Evolutionary conservation across 176 grass and related monocot species (phyloP).

Genomic region (Aegilops sharonensis): DNA sequence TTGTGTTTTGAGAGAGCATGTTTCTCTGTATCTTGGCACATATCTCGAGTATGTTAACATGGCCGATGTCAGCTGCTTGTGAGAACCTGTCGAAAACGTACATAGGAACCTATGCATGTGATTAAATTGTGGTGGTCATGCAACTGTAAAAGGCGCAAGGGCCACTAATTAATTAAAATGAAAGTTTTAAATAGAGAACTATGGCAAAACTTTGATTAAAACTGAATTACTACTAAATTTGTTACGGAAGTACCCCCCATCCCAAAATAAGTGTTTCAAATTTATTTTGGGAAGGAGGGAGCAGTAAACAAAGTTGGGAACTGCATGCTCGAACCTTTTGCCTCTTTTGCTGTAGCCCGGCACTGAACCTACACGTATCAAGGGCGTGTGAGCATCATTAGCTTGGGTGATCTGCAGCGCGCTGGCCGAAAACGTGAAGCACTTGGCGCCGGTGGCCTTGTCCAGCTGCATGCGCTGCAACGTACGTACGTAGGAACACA

Average conservation of each 20-base stretch:
- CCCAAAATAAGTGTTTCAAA: too few relatives aligned
- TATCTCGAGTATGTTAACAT: constrained; percentile 43
- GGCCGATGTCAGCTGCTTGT: constrained; percentile 38
- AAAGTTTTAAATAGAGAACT: too few relatives aligned
- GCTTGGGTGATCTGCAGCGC: constrained; percentile 27
- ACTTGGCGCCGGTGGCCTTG: constrained; percentile 48
- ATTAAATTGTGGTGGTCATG: neutral
- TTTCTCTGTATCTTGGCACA: constrained; percentile 39
- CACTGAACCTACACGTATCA: constrained; percentile 31
- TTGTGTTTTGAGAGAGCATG: constrained; percentile 40
- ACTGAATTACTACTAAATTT: neutral
- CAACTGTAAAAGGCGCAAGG: too few relatives aligned
- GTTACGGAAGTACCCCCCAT: too few relatives aligned
- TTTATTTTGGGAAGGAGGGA: too few relatives aligned
- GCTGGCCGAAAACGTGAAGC: constrained; percentile 59
- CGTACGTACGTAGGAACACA: neutral
- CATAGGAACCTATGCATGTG: neutral
- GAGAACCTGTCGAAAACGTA: constrained; percentile 34
- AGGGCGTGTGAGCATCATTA: neutral
- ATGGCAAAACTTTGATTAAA: neutral
- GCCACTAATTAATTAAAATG: too few relatives aligned
- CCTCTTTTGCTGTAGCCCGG: neutral
- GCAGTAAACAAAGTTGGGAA: neutral
- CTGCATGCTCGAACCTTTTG: constrained; percentile 28
- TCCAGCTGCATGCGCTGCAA: constrained; percentile 55